These are phyloP conservation scores for Dalbergia cultrata DNA, from an alignment of 306 rosid genomes.

Conservation along the genomic window DNA sequence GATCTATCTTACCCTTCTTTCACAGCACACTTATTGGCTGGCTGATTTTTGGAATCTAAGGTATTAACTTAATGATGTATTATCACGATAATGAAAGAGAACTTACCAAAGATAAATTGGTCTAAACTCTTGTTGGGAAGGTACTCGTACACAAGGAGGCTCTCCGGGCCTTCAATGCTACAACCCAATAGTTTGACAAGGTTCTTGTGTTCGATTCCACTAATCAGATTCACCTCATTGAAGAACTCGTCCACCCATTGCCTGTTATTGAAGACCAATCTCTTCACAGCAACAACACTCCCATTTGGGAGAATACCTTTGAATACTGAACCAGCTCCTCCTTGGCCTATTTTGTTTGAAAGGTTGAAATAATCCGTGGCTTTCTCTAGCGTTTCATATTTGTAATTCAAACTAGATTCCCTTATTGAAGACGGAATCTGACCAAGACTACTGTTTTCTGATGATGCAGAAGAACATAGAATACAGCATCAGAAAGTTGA, in stretches of 20 bases:
- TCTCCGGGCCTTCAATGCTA: constrained; percentile 98
- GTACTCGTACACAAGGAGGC: constrained; percentile 86
- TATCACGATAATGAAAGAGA: constrained; percentile 14
- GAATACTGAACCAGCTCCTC: constrained; percentile 89
- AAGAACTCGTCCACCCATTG: constrained; percentile 98
- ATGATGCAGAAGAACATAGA: constrained; percentile 24
- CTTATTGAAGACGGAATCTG: constrained; percentile 55
- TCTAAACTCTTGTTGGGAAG: constrained; percentile 76
- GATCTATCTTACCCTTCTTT: constrained; percentile 1
- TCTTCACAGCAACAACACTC: constrained; percentile 78
- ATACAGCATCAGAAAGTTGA: constrained; percentile 14
- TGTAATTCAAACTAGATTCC: constrained; percentile 70
- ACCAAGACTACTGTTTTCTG: constrained; percentile 54
- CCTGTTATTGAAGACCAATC: constrained; percentile 82
- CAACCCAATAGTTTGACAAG: constrained; percentile 87
- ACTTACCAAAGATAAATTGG: constrained; percentile 77
- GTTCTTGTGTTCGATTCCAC: constrained; percentile 81
- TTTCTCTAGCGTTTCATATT: constrained; percentile 82
- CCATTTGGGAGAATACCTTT: constrained; percentile 79
- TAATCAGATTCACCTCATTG: constrained; percentile 88
- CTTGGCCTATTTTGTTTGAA: constrained; percentile 82
- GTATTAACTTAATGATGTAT: background rate
- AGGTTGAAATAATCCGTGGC: constrained; percentile 78
- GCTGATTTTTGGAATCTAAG: background rate
- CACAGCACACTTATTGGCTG: background rate